phyloP scores from a whole-genome alignment of 441 rosid genomes.

The Flueggea neowawraea region DNA sequence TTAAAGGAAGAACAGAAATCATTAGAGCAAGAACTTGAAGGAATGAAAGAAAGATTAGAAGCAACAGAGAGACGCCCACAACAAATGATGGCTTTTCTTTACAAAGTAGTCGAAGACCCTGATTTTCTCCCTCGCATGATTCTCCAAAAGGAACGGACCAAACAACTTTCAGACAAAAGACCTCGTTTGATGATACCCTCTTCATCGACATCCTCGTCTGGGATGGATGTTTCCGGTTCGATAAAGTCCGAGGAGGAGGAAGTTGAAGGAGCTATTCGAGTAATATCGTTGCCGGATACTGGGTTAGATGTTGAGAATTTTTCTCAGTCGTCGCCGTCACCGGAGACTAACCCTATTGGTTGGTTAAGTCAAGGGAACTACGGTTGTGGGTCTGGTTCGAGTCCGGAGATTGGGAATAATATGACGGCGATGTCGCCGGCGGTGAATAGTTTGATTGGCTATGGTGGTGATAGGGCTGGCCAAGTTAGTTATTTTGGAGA shows the following conservation, averaged over 20 bases:
- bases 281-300: slow-evolving; percentile 32
- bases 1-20: slow-evolving; percentile 69
- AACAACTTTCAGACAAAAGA: slow-evolving; percentile 27
- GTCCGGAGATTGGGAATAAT: slow-evolving; percentile 9
- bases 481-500: slow-evolving; percentile 39
- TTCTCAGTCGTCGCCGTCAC: slow-evolving; percentile 22
- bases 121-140: slow-evolving; percentile 70
- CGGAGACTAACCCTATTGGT: slow-evolving; percentile 24
- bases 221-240: slow-evolving; percentile 32
- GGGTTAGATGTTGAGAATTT: slow-evolving; percentile 17
- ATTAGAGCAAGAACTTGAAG: slow-evolving; percentile 52
- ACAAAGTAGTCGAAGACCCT: slow-evolving; percentile 73
- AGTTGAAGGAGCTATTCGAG: slow-evolving; percentile 26
- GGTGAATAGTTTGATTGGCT: neutral
- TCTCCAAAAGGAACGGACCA: slow-evolving; percentile 41
- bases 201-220: slow-evolving; percentile 29
- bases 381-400: slow-evolving; percentile 11
- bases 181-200: slow-evolving; percentile 35
- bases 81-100: slow-evolving; percentile 80
- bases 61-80: slow-evolving; percentile 81
- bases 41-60: slow-evolving; percentile 68
- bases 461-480: slow-evolving; percentile 8
- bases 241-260: slow-evolving; percentile 53
- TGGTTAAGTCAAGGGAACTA: slow-evolving; percentile 22
- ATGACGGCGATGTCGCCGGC: slow-evolving; percentile 2